Evolutionary conservation across 2,329 filamentous ascomycete species (phyloP).

Genomic region (Venturiaceae sp.): DNA sequence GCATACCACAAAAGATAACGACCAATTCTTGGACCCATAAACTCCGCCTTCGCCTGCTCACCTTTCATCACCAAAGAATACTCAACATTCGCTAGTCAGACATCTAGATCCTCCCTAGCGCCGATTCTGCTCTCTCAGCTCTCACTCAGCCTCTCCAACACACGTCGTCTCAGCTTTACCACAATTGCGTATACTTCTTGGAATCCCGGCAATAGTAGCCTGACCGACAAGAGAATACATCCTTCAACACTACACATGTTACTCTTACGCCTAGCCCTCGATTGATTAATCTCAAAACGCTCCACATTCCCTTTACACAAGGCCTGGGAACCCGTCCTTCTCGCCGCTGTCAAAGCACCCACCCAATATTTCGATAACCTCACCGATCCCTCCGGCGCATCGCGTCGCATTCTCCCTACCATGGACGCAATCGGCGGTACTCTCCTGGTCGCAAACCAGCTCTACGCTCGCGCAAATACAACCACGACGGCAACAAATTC

Average conservation of each 20-base stretch:
- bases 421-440: slow-evolving; percentile 3
- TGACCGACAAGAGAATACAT: too few species aligned
- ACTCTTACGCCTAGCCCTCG: not conserved
- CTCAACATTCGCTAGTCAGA: not conserved
- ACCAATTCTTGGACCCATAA: not conserved
- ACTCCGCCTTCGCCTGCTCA: not conserved
- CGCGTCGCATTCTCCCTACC: not conserved
- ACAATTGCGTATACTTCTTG: not conserved
- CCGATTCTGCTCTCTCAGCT: not conserved
- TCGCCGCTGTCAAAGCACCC: not conserved
- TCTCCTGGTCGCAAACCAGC: slow-evolving; percentile 1
- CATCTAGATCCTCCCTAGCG: not conserved
- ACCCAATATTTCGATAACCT: too few species aligned
- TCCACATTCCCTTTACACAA: not conserved
- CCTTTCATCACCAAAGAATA: not conserved
- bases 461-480: slow-evolving; percentile 3
- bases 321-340: not conserved
- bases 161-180: not conserved
- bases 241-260: not conserved
- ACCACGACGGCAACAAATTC: not conserved
- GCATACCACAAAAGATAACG: not conserved
- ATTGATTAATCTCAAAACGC: not conserved
- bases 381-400: not conserved
- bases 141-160: not conserved
- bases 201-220: not conserved